Conservation (phyloP, 768 basidiomycete species). For the Mycena indigotica region DNA sequence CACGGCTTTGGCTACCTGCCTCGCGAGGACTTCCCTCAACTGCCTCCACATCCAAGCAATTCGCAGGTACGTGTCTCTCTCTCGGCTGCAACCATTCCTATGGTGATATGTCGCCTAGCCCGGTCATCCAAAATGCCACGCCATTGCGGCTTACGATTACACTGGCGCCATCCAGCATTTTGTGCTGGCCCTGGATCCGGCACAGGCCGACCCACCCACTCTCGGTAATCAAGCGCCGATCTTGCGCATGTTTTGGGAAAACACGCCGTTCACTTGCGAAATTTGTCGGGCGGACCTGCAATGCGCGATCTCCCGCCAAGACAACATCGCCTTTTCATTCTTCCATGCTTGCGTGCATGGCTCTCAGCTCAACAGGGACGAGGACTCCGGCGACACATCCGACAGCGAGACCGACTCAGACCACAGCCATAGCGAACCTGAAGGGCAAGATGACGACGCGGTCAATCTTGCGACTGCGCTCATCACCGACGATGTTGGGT, state of each 20-base stretch:
- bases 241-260: not conserved
- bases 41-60: not conserved
- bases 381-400: not conserved
- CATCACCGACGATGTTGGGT: not conserved
- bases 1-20: not conserved
- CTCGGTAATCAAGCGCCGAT: not conserved
- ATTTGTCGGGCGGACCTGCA: not conserved
- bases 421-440: not conserved
- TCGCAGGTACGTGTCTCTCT: not conserved
- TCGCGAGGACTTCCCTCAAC: not conserved
- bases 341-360: not conserved
- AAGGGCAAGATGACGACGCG: not conserved
- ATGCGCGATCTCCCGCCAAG: not conserved
- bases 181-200: not conserved
- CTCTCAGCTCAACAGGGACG: not conserved
- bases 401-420: not conserved
- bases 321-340: not conserved
- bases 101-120: not conserved
- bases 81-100: too few relatives aligned
- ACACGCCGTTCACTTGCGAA: not conserved
- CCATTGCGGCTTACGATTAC: not conserved
- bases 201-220: not conserved
- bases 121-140: not conserved
- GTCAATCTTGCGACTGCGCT: not conserved
- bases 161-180: not conserved